phyloP scores from a whole-genome alignment of 768 basidiomycete genomes.

The Rhodotorula graminis region DNA sequence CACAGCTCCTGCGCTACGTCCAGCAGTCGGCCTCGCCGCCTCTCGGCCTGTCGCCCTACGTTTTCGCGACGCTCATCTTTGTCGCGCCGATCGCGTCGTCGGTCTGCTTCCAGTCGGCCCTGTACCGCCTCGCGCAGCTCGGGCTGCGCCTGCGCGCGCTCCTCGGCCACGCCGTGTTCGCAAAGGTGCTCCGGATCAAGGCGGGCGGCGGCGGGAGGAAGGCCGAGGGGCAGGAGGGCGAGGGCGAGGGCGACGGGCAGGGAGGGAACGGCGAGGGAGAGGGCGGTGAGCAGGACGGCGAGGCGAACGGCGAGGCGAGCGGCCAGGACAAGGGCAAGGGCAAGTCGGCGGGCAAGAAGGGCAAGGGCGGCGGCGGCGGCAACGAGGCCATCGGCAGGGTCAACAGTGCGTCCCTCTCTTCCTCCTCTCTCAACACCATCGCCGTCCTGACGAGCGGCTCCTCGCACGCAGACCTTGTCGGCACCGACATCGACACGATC shows the following conservation, averaged over 20 bases:
- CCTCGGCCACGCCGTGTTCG: slow-evolving; percentile 15
- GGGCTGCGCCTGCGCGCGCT: slow-evolving; percentile 17
- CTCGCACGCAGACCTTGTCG: slow-evolving; percentile 22
- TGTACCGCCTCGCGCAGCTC: slow-evolving; percentile 27
- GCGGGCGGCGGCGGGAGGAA: slow-evolving; percentile 25
- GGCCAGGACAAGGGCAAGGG: background rate
- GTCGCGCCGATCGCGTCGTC: slow-evolving; percentile 21
- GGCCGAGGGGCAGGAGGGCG: background rate
- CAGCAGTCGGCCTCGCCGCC: slow-evolving; percentile 17
- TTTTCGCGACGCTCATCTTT: slow-evolving; percentile 29
- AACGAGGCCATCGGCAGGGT: slow-evolving; percentile 30
- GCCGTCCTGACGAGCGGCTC: background rate
- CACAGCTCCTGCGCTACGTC: slow-evolving; percentile 33
- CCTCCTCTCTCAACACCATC: accelerated
- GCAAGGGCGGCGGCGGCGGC: background rate
- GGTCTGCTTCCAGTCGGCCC: slow-evolving; percentile 27
- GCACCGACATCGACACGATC: slow-evolving; percentile 36
- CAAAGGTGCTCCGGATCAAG: slow-evolving; percentile 26
- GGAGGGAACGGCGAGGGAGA: background rate
- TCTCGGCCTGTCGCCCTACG: slow-evolving; percentile 22
- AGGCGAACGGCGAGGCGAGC: slow-evolving; percentile 5
- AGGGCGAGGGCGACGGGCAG: background rate
- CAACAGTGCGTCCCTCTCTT: slow-evolving; percentile 18
- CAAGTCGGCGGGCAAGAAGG: background rate
- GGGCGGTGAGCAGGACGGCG: background rate